phyloP scores from a whole-genome alignment of 2,329 filamentous ascomycete genomes.

The Hirsutella minnesotensis region DNA sequence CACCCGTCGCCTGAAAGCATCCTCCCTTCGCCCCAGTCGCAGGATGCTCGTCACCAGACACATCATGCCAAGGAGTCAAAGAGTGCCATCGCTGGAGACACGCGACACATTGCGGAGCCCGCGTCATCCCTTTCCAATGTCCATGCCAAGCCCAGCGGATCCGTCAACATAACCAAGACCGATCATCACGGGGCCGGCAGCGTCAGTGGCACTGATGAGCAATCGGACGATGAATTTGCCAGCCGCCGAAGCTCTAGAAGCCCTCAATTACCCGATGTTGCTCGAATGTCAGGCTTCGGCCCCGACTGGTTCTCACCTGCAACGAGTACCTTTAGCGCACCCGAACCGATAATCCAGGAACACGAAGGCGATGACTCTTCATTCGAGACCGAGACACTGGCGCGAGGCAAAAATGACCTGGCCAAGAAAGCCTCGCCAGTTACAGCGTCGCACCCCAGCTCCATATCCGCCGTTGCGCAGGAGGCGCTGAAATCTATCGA shows the following conservation, averaged over 20 bases:
- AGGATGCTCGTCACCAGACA: too few species aligned
- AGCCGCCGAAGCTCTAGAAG: slow-evolving; percentile 33
- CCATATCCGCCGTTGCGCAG: not conserved
- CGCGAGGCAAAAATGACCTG: not conserved
- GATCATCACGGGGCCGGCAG: not conserved
- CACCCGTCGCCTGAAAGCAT: too few species aligned
- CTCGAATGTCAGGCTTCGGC: slow-evolving; percentile 48
- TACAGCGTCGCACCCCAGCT: not conserved
- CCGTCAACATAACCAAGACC: not conserved
- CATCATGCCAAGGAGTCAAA: too few species aligned
- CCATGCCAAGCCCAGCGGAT: too few species aligned
- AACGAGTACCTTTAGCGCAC: not conserved
- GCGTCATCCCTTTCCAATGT: too few species aligned
- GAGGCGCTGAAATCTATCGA: not conserved
- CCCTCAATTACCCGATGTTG: slow-evolving; percentile 45
- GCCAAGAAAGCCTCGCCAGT: not conserved
- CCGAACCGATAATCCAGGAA: not conserved
- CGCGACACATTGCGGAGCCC: too few species aligned
- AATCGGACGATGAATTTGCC: slow-evolving; percentile 1
- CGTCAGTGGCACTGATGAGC: not conserved
- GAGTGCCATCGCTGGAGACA: too few species aligned
- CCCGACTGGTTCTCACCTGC: slow-evolving; percentile 39
- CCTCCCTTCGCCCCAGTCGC: too few species aligned
- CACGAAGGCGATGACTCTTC: not conserved
- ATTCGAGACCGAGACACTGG: not conserved